Evolutionary conservation across 192 early-diverging fungal species (phyloP).

Genomic region (Podila minutissima): DNA sequence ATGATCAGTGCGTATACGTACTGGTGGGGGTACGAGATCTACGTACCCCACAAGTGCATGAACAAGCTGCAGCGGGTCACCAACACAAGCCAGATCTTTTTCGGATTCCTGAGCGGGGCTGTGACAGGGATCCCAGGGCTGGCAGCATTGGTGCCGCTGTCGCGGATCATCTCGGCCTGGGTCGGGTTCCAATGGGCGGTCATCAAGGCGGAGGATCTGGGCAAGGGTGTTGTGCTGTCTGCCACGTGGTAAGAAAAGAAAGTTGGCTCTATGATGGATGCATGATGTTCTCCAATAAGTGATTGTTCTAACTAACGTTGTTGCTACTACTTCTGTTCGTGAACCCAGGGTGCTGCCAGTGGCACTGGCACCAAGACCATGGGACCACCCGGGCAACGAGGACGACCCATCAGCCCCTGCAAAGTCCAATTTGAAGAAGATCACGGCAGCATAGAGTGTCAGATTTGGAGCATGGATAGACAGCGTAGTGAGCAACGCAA

Average conservation of each 20-base stretch:
- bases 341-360: slow-evolving; percentile 50
- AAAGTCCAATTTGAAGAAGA: slow-evolving; percentile 25
- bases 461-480: neutral
- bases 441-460: slow-evolving; percentile 16
- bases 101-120: slow-evolving; percentile 52
- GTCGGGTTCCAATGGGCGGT: slow-evolving; percentile 55
- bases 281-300: neutral
- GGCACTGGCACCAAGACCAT: slow-evolving; percentile 51
- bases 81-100: slow-evolving; percentile 53
- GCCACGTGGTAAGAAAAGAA: slow-evolving; percentile 54
- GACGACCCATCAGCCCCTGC: neutral
- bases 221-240: slow-evolving; percentile 53
- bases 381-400: slow-evolving; percentile 45
- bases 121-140: slow-evolving; percentile 33
- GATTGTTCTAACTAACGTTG: neutral
- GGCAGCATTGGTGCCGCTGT: slow-evolving; percentile 44
- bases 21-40: slow-evolving; percentile 61
- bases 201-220: slow-evolving; percentile 50
- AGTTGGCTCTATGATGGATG: neutral
- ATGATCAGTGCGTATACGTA: slow-evolving; percentile 48
- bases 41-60: slow-evolving; percentile 56
- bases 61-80: slow-evolving; percentile 44
- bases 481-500: no score
- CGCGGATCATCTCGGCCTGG: slow-evolving; percentile 56
- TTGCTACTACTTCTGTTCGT: neutral